Conservation (phyloP, 225 moss, liverwort and hornwort species). For the Antitrichia curtipendula region DNA sequence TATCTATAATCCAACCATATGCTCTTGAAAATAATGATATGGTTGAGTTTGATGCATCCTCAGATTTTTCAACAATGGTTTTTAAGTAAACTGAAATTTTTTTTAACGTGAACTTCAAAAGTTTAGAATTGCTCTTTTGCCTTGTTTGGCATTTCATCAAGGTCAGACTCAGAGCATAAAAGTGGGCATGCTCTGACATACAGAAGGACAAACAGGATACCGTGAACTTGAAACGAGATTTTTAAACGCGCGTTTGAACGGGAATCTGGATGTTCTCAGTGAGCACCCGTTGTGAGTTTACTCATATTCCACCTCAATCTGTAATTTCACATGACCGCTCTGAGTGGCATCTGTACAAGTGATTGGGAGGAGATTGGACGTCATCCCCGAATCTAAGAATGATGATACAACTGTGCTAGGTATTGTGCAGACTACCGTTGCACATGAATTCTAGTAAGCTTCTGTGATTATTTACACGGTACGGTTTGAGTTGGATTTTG, state of each 20-base stretch:
- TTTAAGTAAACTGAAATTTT: too few relatives aligned
- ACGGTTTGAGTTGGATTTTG: background rate
- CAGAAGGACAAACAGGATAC: background rate
- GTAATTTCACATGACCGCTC: background rate
- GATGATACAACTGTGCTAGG: background rate
- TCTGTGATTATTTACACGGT: slow-evolving; percentile 1
- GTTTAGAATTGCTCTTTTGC: too few relatives aligned
- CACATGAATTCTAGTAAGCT: background rate
- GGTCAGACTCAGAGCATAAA: background rate
- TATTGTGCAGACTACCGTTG: background rate
- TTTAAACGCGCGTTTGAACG: background rate
- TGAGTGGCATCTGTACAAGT: background rate
- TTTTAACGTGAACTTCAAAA: too few relatives aligned
- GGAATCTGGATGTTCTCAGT: background rate
- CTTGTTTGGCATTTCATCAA: background rate
- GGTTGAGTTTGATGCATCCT: too few relatives aligned
- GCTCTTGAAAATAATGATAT: background rate
- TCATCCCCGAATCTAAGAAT: background rate
- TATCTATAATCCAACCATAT: background rate
- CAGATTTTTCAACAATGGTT: background rate
- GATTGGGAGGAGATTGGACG: background rate
- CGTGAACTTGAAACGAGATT: background rate
- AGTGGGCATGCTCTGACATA: background rate
- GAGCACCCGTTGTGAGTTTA: background rate
- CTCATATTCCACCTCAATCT: background rate